Evolutionary conservation across 305 asterid species (phyloP), one percentile per base, ranked within the genome.

Genomic region (Solanum hybrid): DNA sequence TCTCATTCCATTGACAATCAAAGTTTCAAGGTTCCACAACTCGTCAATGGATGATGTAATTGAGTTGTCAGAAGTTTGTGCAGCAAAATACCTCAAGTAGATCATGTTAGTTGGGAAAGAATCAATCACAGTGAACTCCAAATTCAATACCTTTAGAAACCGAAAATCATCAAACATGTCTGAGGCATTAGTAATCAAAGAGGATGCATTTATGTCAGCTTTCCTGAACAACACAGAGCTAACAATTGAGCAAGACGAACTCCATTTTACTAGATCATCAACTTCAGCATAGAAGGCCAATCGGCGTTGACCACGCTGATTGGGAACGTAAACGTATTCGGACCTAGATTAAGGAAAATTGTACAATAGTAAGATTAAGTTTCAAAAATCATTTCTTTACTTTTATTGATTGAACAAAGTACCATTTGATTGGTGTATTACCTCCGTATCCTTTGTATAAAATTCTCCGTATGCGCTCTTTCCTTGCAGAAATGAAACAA

Each of bases 21-120:
- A 36, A 22, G 77, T 69, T 86, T 89, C 89, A 77, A 77, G 82
- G 27, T 77, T 76, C 81, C 81, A 76, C 12, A 76, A 8, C 40
- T 0, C 0, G 42, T 34, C 0, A 0, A 77, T 4, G 29, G 82
- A 77, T 20, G 82, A 32, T 34, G 82, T 20, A 34, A 77, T 77
- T 17, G 42, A 77, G 1, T 20, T 0, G 3, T 34, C 0, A 34
- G 46, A 34, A 35, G 82, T 77, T 77, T 3, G 27, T 34, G 84
- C 46, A 77, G 46, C 46, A 77, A 77, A 34, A 34, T 77, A 77
- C 0, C 84, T 34, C 84, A 77, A 34, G 46, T 77, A 20, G 27
- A 77, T 0, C 16, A 77, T 8, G 0, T 77, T 0, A 34, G 84
- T 77, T 34, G 85, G 85, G 60, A 79, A 1, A 3, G 60, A 22